These are phyloP conservation scores for Cutaneotrichosporon dermatis DNA, from an alignment of 1,284 basidiomycete genomes.

Conservation along the genomic window DNA sequence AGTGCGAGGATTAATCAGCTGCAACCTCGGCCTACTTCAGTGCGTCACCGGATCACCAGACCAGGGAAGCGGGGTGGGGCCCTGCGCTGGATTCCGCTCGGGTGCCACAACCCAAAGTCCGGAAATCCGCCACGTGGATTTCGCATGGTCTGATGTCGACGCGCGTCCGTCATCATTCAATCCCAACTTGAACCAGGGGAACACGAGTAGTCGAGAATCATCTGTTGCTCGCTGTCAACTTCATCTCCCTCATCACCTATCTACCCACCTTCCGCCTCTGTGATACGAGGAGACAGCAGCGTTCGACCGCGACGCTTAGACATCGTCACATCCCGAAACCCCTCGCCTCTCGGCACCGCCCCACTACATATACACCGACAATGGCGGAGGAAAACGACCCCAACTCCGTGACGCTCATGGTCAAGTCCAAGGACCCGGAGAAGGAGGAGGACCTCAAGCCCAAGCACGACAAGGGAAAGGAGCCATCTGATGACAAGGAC, in stretches of 20 bases:
- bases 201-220: neutral
- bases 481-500: conserved; percentile 50
- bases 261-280: neutral
- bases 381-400: conserved; percentile 30
- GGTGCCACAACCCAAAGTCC: neutral
- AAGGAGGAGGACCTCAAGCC: conserved; percentile 50
- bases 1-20: too few species aligned
- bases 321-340: neutral
- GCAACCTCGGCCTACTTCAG: too few species aligned
- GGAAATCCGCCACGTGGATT: neutral
- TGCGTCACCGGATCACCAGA: too few species aligned
- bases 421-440: conserved; percentile 50
- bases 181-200: too few species aligned
- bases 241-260: too few species aligned
- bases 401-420: conserved; percentile 42
- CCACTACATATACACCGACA: neutral
- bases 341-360: neutral
- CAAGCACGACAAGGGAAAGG: conserved; percentile 48
- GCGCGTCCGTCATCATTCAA: conserved; percentile 1
- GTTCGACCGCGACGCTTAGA: too few species aligned
- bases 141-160: neutral
- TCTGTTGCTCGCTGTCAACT: neutral
- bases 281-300: neutral
- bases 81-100: too few species aligned
- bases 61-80: too few species aligned